A percentile compares a stretch with the other conserved stretches of the same genome.
Evolutionary conservation across 192 early-diverging fungal species (phyloP).

Genomic region (Ambispora gerdemannii): DNA sequence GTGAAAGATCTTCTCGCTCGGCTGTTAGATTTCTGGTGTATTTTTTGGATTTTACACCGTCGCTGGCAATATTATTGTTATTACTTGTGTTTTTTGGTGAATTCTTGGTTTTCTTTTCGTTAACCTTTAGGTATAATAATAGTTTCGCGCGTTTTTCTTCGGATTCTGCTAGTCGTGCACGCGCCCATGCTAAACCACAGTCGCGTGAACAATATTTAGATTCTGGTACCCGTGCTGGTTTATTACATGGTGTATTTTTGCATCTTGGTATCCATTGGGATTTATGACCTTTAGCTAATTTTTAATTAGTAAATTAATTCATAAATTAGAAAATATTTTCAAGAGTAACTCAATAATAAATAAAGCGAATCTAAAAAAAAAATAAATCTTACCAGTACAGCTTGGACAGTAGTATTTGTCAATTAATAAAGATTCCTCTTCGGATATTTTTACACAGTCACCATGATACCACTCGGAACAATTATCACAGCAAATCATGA

Average conservation of each 20-base stretch:
- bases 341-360: not conserved
- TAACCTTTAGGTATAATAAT: not conserved
- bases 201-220: conserved; percentile 54
- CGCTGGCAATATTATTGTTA: not conserved
- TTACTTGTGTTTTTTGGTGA: not conserved
- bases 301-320: not conserved
- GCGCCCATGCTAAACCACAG: conserved; percentile 51
- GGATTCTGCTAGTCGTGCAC: conserved; percentile 39
- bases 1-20: conserved; percentile 32
- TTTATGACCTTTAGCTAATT: conserved; percentile 45
- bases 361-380: not conserved
- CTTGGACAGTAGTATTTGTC: conserved; percentile 62
- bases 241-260: conserved; percentile 44
- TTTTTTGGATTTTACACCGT: not conserved
- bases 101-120: not conserved
- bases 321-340: not conserved
- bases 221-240: conserved; percentile 35
- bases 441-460: conserved; percentile 61
- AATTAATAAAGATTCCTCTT: conserved; percentile 51
- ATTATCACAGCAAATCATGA: conserved; percentile 76
- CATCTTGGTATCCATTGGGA: conserved; percentile 47
- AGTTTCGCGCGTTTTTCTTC: conserved; percentile 36
- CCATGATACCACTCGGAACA: conserved; percentile 81
- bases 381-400: conserved; percentile 49
- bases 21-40: conserved; percentile 16